A percentile compares a stretch with the other conserved stretches of the same genome.
These are phyloP conservation scores for Globisporangium abappressorium DNA, from an alignment of 352 stramenopile species.

Conservation along the genomic window DNA sequence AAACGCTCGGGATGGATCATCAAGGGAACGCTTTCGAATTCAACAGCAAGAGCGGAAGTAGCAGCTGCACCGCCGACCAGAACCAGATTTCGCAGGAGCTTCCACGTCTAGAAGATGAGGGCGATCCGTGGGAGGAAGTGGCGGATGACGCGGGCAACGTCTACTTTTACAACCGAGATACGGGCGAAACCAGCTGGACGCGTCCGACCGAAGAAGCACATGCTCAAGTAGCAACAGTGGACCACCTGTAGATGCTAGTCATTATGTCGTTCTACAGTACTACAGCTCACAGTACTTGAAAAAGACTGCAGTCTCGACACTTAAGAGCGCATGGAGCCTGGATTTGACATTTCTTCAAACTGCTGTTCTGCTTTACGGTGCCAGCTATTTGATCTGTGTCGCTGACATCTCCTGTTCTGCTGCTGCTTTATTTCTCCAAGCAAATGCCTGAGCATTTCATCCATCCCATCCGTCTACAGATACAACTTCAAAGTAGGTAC, in stretches of 20 bases:
- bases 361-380: no score
- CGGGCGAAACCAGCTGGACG: slow-evolving; percentile 66
- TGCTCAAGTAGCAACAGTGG: neutral
- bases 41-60: neutral
- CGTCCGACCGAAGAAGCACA: slow-evolving; percentile 13
- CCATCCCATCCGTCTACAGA: no score
- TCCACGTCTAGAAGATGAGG: neutral
- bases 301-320: no score
- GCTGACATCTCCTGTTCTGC: no score
- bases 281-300: no score
- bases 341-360: no score
- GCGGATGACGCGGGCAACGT: slow-evolving; percentile 62
- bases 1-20: neutral
- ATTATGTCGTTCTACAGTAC: no score
- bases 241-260: neutral
- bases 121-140: slow-evolving; percentile 61
- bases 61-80: neutral
- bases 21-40: neutral
- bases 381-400: no score
- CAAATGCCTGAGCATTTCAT: no score
- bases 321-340: no score
- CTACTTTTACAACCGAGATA: slow-evolving; percentile 69
- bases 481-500: no score
- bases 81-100: neutral
- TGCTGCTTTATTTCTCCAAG: no score